Conservation (phyloP, 2,329 filamentous ascomycete species). For the Botrytis elliptica region DNA sequence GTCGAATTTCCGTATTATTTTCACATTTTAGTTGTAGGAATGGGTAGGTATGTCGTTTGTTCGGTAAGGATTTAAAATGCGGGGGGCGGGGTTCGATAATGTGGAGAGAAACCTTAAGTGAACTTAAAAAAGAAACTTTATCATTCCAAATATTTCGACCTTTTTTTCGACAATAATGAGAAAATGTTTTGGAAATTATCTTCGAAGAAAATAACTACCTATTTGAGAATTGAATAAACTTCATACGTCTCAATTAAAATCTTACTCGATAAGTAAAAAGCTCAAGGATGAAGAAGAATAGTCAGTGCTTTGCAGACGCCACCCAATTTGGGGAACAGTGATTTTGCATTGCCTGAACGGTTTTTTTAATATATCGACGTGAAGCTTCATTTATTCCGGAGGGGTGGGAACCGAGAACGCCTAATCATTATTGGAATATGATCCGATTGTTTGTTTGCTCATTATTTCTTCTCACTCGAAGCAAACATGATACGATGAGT, state of each 20-base stretch:
- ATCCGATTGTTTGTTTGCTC: neutral
- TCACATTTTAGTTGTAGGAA: neutral
- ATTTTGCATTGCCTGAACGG: constrained; percentile 15
- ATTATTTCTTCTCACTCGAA: neutral
- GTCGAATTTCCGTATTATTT: neutral
- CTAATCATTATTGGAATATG: neutral
- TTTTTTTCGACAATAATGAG: neutral
- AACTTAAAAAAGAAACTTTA: neutral
- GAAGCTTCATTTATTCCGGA: constrained; percentile 5
- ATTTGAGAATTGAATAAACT: neutral
- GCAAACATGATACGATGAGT: neutral
- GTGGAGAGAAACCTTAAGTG: neutral
- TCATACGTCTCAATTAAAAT: neutral
- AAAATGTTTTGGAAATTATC: neutral
- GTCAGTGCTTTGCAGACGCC: constrained; percentile 17
- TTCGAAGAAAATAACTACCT: neutral
- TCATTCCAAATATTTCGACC: neutral
- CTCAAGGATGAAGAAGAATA: neutral
- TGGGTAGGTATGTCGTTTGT: neutral
- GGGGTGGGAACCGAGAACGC: neutral
- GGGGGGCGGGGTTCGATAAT: neutral
- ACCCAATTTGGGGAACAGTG: neutral
- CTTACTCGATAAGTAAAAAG: neutral
- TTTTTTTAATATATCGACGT: constrained; percentile 2
- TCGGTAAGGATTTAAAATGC: neutral